Evolutionary conservation across 768 basidiomycete species (phyloP), one percentile per base, ranked within the genome.

Genomic region (Phanerochaete carnosa): DNA sequence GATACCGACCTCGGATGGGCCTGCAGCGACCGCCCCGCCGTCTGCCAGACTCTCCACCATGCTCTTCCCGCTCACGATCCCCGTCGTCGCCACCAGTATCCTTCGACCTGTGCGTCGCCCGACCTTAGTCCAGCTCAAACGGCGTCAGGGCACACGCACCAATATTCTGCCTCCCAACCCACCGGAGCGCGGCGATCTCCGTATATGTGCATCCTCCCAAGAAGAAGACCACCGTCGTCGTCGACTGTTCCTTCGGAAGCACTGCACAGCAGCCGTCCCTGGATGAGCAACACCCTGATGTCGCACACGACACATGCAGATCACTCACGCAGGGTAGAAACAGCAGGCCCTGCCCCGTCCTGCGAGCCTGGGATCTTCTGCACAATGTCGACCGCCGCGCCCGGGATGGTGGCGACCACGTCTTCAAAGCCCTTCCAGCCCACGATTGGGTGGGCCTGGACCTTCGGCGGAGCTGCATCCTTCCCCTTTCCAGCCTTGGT

Each of bases 371-470:
- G 64, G 53, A 69, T 69, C 64, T 78, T 79, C 69, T 84, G 88
- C 30, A 78, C 75, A 35, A 92, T 81, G 73, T 99, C 95, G 45
- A 97, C 83, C 23, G 88, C 91, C 69, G 86, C 85, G 2, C 97
- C 97, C 0, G 94, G 92, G 57, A 98, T 87, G 56, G 81, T 79
- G 35, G 83, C 82, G 23, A 97, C 71, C 15, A 92, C 83, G 68
- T 98, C 96, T 73, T 98, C 97, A 69, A 99, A 94, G 25, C 95
- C 96, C 73, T 92, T 96, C 95, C 96, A 99, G 2, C 96, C 96
- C 9, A 90, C 84, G 60, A 99, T 90, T 1, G 94, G 90, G 73
- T 97, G 95, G 1, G 95, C 94, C 69, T 87, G 89, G 43, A 90
- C 79, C 70, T 86, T 87, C 5, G 53, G 51, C 35, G 55, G 29